Evolutionary conservation across 2,329 filamentous ascomycete species (phyloP).

Genomic region (Shiraia bambusicola): DNA sequence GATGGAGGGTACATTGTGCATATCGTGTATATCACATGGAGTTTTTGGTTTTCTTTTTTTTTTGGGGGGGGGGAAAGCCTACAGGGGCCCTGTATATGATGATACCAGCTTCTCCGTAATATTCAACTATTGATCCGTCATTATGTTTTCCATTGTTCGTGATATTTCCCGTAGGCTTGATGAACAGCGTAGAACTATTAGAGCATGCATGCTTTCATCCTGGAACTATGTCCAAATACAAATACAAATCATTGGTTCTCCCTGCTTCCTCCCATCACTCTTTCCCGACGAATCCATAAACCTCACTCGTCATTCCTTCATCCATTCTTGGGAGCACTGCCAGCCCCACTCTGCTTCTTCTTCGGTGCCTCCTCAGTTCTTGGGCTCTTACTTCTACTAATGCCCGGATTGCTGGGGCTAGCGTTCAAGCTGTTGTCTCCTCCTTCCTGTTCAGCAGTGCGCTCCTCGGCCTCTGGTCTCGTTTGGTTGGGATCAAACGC

Average conservation of each 20-base stretch:
- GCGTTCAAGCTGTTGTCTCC: conserved; percentile 51
- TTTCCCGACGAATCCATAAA: not conserved
- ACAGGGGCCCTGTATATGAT: too few species aligned
- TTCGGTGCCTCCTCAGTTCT: conserved; percentile 43
- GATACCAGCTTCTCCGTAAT: too few species aligned
- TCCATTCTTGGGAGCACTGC: conserved; percentile 42
- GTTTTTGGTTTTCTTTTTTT: too few species aligned
- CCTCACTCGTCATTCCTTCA: not conserved
- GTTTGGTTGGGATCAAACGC: conserved; percentile 72
- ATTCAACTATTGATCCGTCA: too few species aligned
- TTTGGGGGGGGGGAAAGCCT: too few species aligned
- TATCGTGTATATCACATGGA: too few species aligned
- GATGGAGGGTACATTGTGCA: too few species aligned
- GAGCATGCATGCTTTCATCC: too few species aligned
- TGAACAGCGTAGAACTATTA: too few species aligned
- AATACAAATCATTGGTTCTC: not conserved
- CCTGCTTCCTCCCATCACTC: not conserved
- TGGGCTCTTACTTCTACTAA: conserved; percentile 53
- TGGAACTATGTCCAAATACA: too few species aligned
- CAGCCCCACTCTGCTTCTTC: conserved; percentile 37
- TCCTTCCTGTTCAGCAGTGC: conserved; percentile 39
- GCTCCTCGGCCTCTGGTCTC: conserved; percentile 62
- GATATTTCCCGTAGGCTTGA: too few species aligned
- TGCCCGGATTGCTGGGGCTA: conserved; percentile 61
- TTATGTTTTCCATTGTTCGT: too few species aligned